Percentiles rank a stretch among this genome's conserved stretches.
Evolutionary conservation across 805 yeast species (phyloP).

Genomic region (Yarrowia sp.): DNA sequence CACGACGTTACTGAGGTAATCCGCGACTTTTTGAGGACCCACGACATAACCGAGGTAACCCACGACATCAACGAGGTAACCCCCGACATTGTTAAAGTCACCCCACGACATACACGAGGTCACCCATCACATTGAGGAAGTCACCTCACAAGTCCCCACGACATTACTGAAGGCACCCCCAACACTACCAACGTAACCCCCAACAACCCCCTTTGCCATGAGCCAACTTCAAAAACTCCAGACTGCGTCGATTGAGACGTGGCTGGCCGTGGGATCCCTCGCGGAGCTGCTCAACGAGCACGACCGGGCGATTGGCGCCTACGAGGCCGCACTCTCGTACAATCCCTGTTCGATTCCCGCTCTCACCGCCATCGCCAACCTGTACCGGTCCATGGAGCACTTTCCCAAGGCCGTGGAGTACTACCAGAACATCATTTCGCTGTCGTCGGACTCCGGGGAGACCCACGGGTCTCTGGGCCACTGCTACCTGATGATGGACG

Average conservation of each 20-base stretch:
- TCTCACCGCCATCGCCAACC: constrained; percentile 82
- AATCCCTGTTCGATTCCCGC: constrained; percentile 87
- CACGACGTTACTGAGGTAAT: too few relatives aligned
- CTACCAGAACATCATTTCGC: constrained; percentile 82
- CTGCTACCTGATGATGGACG: constrained; percentile 96
- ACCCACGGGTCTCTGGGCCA: constrained; percentile 96
- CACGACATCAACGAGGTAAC: too few relatives aligned
- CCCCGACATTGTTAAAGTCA: too few relatives aligned
- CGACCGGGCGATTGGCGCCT: constrained; percentile 87
- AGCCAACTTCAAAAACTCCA: constrained; percentile 45
- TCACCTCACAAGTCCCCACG: neutral
- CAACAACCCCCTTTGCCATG: neutral
- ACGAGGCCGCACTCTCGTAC: constrained; percentile 85
- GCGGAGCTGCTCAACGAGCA: constrained; percentile 90
- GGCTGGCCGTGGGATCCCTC: constrained; percentile 87
- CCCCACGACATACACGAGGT: neutral
- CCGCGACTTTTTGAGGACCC: too few relatives aligned
- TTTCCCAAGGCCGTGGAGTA: constrained; percentile 94
- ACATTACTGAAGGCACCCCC: neutral
- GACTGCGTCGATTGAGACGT: constrained; percentile 59
- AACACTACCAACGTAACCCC: too few relatives aligned
- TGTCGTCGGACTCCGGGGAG: constrained; percentile 88
- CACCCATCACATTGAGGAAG: neutral
- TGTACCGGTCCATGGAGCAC: constrained; percentile 86
- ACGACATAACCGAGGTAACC: too few relatives aligned